A percentile compares a stretch with the other conserved stretches of the same genome.
Evolutionary conservation across 176 grass and related monocot species (phyloP).

Genomic region (Bolboschoenus planiculmis): DNA sequence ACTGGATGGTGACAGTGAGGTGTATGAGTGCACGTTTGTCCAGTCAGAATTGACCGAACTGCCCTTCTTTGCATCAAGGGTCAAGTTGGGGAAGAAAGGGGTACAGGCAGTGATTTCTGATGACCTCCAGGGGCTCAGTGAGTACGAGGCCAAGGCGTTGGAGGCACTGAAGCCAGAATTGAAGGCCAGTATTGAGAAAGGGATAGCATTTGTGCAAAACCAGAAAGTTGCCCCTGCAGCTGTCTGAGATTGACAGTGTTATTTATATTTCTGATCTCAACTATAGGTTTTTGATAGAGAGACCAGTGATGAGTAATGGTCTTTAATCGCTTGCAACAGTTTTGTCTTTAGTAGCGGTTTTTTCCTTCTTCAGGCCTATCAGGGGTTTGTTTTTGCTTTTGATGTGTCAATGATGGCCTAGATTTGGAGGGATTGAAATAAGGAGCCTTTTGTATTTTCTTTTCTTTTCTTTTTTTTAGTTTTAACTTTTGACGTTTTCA

Average conservation of each 20-base stretch:
- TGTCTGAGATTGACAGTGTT: constrained; percentile 36
- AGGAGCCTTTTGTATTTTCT: neutral
- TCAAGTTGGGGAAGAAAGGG: constrained; percentile 74
- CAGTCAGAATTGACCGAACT: constrained; percentile 56
- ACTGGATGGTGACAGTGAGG: constrained; percentile 57
- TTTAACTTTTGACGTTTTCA: neutral
- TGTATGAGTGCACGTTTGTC: constrained; percentile 79
- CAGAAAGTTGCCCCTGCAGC: constrained; percentile 39
- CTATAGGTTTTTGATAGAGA: constrained; percentile 40
- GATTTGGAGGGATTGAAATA: neutral
- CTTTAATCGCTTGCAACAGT: neutral
- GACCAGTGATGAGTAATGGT: neutral
- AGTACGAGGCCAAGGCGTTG: constrained; percentile 58
- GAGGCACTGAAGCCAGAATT: constrained; percentile 61
- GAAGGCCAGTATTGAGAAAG: constrained; percentile 83
- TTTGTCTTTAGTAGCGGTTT: neutral
- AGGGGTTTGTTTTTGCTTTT: neutral
- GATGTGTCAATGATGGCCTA: neutral
- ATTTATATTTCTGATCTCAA: neutral
- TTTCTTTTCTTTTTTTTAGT: neutral
- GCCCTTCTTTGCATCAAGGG: constrained; percentile 72
- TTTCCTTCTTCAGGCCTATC: neutral
- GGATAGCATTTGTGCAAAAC: constrained; percentile 43
- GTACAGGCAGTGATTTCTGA: constrained; percentile 49
- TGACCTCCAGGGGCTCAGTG: constrained; percentile 45